Evolutionary conservation across 2,329 filamentous ascomycete genomes (phyloP).

Genomic region (Trichoderma simmonsii): DNA sequence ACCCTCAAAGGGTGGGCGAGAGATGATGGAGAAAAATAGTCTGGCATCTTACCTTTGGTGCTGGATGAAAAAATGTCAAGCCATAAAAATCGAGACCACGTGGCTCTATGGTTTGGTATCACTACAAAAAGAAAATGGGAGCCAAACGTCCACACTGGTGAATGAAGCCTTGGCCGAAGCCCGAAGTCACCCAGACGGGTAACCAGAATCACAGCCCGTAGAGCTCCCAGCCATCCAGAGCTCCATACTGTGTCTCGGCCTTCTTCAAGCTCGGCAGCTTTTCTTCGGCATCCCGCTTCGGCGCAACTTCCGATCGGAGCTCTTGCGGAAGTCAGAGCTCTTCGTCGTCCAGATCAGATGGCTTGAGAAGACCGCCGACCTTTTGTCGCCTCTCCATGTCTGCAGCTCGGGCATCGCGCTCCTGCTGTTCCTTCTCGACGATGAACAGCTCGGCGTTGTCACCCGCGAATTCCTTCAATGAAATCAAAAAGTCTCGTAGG

Average conservation of each 20-base stretch:
- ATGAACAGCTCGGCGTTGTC: conserved; percentile 93
- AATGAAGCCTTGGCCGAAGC: neutral
- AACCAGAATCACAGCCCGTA: conserved; percentile 51
- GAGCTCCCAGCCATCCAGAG: conserved; percentile 61
- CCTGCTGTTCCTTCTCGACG: conserved; percentile 91
- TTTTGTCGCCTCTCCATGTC: conserved; percentile 92
- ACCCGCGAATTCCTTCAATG: conserved; percentile 91
- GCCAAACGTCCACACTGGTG: neutral
- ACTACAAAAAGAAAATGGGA: conserved; percentile 23
- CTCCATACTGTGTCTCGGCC: conserved; percentile 27
- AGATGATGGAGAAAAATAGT: neutral
- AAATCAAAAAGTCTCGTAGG: conserved; percentile 94
- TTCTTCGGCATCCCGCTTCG: conserved; percentile 30
- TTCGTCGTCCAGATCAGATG: conserved; percentile 91
- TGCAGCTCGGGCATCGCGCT: conserved; percentile 77
- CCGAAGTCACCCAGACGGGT: neutral
- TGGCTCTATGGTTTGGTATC: conserved; percentile 28
- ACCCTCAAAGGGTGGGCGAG: neutral
- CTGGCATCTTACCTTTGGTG: conserved; percentile 7
- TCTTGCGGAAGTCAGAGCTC: conserved; percentile 81
- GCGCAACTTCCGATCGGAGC: conserved; percentile 59
- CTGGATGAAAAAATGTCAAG: conserved; percentile 9
- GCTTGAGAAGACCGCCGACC: conserved; percentile 93
- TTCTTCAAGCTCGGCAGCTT: conserved; percentile 25
- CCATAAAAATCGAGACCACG: conserved; percentile 13